These are phyloP conservation scores for Mucor saturninus DNA, from an alignment of 371 early-diverging fungal genomes.

Conservation along the genomic window DNA sequence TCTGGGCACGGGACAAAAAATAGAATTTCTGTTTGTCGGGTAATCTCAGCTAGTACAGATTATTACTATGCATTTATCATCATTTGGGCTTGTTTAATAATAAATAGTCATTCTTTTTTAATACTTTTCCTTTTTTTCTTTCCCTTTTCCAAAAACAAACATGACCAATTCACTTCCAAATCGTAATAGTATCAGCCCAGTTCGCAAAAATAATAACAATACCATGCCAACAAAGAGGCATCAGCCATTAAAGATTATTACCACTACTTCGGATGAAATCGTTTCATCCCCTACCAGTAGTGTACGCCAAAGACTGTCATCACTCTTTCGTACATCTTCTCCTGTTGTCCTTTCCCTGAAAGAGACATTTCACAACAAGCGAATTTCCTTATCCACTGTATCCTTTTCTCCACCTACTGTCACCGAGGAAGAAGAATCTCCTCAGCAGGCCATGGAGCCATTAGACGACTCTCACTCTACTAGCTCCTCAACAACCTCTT, in stretches of 20 bases:
- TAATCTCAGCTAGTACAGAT: background rate
- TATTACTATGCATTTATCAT: background rate
- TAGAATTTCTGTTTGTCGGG: too few species aligned
- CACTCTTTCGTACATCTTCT: conserved; percentile 18
- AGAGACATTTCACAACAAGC: conserved; percentile 8
- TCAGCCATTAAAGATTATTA: conserved; percentile 15
- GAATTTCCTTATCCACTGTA: conserved; percentile 4
- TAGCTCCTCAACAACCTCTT: conserved; percentile 2
- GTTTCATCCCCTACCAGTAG: conserved; percentile 6
- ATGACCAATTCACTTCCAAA: conserved; percentile 18
- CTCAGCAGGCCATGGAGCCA: background rate
- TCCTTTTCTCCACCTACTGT: conserved; percentile 3
- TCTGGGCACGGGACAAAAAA: too few species aligned
- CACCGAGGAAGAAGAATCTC: background rate
- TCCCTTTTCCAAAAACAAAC: conserved; percentile 5
- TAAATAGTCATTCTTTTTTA: background rate
- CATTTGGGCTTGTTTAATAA: background rate
- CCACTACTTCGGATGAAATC: background rate
- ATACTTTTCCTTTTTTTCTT: conserved; percentile 4
- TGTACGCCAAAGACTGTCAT: conserved; percentile 25
- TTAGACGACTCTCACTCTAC: conserved; percentile 8
- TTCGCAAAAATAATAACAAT: conserved; percentile 8
- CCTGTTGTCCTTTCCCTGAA: conserved; percentile 18
- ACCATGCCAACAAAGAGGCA: background rate
- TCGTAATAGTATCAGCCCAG: conserved; percentile 13